phyloP scores from a whole-genome alignment of 208 protist species.

The Porcisia deanei region DNA sequence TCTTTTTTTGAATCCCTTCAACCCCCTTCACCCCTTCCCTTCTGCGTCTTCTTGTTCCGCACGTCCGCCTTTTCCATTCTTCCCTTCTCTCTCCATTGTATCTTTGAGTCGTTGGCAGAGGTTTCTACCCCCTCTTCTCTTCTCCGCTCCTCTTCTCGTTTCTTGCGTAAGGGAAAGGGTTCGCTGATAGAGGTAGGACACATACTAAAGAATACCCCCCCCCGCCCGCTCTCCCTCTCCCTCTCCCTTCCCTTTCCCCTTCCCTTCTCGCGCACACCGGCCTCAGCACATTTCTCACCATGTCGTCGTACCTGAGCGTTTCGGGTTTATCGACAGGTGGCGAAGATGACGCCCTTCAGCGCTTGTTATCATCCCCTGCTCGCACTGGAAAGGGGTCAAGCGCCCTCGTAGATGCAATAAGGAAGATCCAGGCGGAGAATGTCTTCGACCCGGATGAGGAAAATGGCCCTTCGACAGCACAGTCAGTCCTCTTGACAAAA shows the following conservation, averaged over 20 bases:
- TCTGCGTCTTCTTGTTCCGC: not conserved
- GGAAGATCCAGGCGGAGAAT: conserved; percentile 38
- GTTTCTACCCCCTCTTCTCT: not conserved
- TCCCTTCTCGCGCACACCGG: not conserved
- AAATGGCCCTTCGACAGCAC: not conserved
- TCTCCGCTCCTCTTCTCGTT: not conserved
- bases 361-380: conserved; percentile 28
- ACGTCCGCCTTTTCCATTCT: not conserved
- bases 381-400: conserved; percentile 9
- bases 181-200: not conserved
- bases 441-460: conserved; percentile 14
- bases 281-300: not conserved
- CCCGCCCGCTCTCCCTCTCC: too few species aligned
- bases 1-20: not conserved
- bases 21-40: not conserved
- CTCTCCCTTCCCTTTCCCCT: too few species aligned
- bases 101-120: not conserved
- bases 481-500: not conserved
- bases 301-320: conserved; percentile 47
- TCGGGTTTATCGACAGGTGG: conserved; percentile 42
- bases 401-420: conserved; percentile 35
- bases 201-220: not conserved
- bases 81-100: not conserved
- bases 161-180: not conserved
- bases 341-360: conserved; percentile 48